Conservation (phyloP, 2,329 filamentous ascomycete species). For the Arthrobotrys pseudoclavata region DNA sequence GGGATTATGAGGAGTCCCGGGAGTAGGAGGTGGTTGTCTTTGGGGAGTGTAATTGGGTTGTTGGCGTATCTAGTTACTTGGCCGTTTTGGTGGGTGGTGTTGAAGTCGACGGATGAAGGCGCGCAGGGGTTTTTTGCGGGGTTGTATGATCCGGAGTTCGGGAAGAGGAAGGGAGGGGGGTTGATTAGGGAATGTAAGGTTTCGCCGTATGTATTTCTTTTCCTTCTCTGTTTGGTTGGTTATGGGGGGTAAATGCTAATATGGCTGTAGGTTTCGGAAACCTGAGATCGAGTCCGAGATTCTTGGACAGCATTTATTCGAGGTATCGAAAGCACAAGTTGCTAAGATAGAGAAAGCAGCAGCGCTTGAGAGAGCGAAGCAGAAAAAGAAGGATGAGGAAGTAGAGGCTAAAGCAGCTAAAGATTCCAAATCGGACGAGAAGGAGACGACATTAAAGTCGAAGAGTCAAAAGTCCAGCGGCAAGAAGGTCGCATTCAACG, state of each 20-base stretch:
- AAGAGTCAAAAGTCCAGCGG: conserved; percentile 29
- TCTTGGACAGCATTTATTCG: conserved; percentile 87
- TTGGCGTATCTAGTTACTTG: conserved; percentile 82
- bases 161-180: conserved; percentile 75
- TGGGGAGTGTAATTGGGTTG: conserved; percentile 85
- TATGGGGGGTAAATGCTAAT: neutral
- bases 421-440: conserved; percentile 4
- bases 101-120: conserved; percentile 86
- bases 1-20: conserved; percentile 87
- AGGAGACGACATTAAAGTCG: conserved; percentile 16
- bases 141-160: conserved; percentile 82
- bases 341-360: conserved; percentile 84
- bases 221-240: conserved; percentile 62
- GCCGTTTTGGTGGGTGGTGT: conserved; percentile 84
- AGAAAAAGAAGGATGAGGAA: conserved; percentile 70
- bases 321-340: conserved; percentile 86
- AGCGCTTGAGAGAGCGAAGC: conserved; percentile 73
- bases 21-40: conserved; percentile 85
- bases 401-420: conserved; percentile 59
- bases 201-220: conserved; percentile 55
- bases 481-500: conserved; percentile 54
- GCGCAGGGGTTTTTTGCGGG: conserved; percentile 89
- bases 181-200: conserved; percentile 87
- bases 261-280: conserved; percentile 60
- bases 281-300: conserved; percentile 81